These are phyloP conservation scores for Lyophyllum semitale DNA, from an alignment of 768 basidiomycete genomes.

Conservation along the genomic window DNA sequence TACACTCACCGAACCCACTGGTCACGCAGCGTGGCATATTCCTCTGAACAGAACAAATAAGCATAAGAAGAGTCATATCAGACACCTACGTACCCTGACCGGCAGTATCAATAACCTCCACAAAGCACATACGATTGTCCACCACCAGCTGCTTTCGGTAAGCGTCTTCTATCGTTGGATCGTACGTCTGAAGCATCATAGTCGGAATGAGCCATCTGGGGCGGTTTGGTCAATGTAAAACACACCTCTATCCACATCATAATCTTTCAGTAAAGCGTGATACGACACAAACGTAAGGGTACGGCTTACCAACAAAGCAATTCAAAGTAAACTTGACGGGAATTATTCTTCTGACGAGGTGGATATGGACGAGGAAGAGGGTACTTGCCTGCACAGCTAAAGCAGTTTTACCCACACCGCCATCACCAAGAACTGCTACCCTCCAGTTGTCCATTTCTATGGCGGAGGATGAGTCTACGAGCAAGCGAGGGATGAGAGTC, in stretches of 20 bases:
- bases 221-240: conserved; percentile 3
- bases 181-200: conserved; percentile 70
- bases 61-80: conserved; percentile 16
- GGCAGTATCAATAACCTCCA: conserved; percentile 97
- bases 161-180: conserved; percentile 98
- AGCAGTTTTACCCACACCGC: conserved; percentile 97
- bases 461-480: conserved; percentile 18
- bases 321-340: conserved; percentile 82
- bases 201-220: conserved; percentile 15
- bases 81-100: conserved; percentile 76
- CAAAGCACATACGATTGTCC: conserved; percentile 92
- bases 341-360: conserved; percentile 9
- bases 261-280: conserved; percentile 8
- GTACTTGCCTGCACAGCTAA: conserved; percentile 86
- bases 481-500: conserved; percentile 12
- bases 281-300: conserved; percentile 10
- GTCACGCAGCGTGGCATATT: conserved; percentile 94
- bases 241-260: conserved; percentile 52
- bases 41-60: conserved; percentile 58
- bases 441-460: conserved; percentile 90
- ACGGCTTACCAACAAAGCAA: conserved; percentile 87
- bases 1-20: conserved; percentile 92
- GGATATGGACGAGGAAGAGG: not conserved
- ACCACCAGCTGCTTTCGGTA: conserved; percentile 95
- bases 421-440: conserved; percentile 94